A percentile compares a stretch with the other conserved stretches of the same genome.
phyloP scores from a whole-genome alignment of 768 basidiomycete genomes.

The Boletus insuetus region DNA sequence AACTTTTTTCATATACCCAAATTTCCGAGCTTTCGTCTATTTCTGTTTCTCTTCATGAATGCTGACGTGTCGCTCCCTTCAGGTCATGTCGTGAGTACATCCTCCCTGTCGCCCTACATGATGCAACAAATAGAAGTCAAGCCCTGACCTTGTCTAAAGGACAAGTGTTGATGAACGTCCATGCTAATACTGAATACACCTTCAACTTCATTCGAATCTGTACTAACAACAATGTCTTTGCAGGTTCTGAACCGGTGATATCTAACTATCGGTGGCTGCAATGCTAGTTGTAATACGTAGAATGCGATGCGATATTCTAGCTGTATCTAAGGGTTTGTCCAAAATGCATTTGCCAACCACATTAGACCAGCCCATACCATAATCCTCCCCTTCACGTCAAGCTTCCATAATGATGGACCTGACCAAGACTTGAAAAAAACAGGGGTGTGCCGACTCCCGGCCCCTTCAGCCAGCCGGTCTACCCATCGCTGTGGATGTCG shows the following conservation, averaged over 20 bases:
- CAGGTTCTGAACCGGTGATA: conserved; percentile 2
- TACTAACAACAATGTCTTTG: conserved; percentile 17
- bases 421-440: conserved; percentile 32
- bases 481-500: conserved; percentile 46
- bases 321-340: conserved; percentile 36
- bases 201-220: neutral
- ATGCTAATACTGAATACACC: conserved; percentile 81
- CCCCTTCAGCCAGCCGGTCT: conserved; percentile 44
- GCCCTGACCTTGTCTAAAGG: conserved; percentile 79
- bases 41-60: neutral
- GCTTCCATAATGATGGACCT: conserved; percentile 29
- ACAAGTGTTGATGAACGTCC: conserved; percentile 72
- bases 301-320: neutral
- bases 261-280: neutral
- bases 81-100: conserved; percentile 35
- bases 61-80: conserved; percentile 12
- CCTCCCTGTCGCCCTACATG: conserved; percentile 35
- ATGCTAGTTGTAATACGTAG: neutral
- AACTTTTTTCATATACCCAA: conserved; percentile 81
- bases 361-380: conserved; percentile 43
- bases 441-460: conserved; percentile 18
- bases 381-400: conserved; percentile 44
- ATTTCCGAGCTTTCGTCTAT: conserved; percentile 65
- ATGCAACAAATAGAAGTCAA: conserved; percentile 88
- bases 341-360: conserved; percentile 68